phyloP scores from a whole-genome alignment of 129 eudicot genomes.

The Lactuca saligna region DNA sequence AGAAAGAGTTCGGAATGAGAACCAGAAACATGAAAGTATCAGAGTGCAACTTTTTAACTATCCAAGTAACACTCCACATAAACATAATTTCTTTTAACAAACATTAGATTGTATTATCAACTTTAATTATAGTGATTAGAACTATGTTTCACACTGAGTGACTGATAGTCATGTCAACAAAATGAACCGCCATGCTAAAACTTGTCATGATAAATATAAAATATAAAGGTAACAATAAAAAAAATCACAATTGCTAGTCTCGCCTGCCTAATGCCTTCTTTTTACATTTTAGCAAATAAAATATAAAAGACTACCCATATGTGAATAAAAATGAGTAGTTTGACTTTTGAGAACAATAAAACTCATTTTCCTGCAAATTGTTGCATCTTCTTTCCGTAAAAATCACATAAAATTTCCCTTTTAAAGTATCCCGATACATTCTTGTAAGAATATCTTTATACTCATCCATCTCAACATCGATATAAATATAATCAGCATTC shows the following conservation, averaged over 20 bases:
- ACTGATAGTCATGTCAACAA: too few relatives aligned
- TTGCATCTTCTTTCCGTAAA: conserved; percentile 20
- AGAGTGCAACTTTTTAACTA: too few relatives aligned
- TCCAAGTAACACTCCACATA: too few relatives aligned
- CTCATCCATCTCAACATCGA: conserved; percentile 12
- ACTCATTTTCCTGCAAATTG: conserved; percentile 12
- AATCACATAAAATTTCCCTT: conserved; percentile 15
- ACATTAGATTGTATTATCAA: too few relatives aligned
- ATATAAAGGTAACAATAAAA: too few relatives aligned
- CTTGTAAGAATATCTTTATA: conserved; percentile 10
- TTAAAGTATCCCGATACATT: conserved; percentile 18
- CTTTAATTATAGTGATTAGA: too few relatives aligned
- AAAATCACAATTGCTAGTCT: neutral
- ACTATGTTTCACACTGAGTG: too few relatives aligned
- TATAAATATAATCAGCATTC: neutral
- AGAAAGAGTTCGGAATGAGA: too few relatives aligned
- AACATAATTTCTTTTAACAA: too few relatives aligned
- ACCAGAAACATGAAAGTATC: too few relatives aligned
- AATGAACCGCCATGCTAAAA: too few relatives aligned
- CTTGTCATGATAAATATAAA: too few relatives aligned
- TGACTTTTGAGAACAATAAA: conserved; percentile 1
- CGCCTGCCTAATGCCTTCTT: neutral
- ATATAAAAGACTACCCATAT: neutral
- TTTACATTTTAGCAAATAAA: neutral
- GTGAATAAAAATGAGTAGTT: neutral